Percentiles rank a stretch among this genome's conserved stretches.
Evolutionary conservation across 495 filamentous ascomycete species (phyloP).

Genomic region (Podospora sp.): DNA sequence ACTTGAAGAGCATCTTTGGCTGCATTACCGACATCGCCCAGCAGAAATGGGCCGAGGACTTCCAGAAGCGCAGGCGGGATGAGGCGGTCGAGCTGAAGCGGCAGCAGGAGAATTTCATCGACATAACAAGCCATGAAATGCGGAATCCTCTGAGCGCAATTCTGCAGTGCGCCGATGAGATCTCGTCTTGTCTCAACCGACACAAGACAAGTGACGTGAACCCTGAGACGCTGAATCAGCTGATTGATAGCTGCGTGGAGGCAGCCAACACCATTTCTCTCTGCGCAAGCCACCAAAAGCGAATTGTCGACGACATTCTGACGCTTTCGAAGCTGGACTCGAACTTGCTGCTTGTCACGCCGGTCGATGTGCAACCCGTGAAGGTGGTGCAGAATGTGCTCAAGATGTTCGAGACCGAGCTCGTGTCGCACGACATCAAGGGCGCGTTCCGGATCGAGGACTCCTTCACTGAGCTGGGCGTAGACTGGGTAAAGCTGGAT

Average conservation of each 20-base stretch:
- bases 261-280: constrained; percentile 82
- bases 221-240: constrained; percentile 22
- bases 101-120: constrained; percentile 82
- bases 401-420: constrained; percentile 83
- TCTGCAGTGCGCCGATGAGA: constrained; percentile 80
- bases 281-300: constrained; percentile 80
- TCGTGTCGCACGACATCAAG: constrained; percentile 69
- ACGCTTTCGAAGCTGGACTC: constrained; percentile 87
- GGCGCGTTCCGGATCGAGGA: constrained; percentile 68
- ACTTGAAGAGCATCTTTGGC: constrained; percentile 69
- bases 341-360: constrained; percentile 73
- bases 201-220: constrained; percentile 33
- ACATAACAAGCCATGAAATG: constrained; percentile 88
- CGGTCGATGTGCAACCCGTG: constrained; percentile 71
- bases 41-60: constrained; percentile 63
- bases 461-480: constrained; percentile 60
- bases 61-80: constrained; percentile 62
- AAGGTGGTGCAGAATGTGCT: constrained; percentile 67
- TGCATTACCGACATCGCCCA: constrained; percentile 61
- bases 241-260: constrained; percentile 64
- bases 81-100: constrained; percentile 68
- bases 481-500: constrained; percentile 81
- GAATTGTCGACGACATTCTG: constrained; percentile 78
- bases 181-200: constrained; percentile 55
- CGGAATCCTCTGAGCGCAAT: constrained; percentile 82